Base-by-base conservation (phyloP, 2,329 filamentous ascomycete genomes). In the Fusarium anguioides region DNA sequence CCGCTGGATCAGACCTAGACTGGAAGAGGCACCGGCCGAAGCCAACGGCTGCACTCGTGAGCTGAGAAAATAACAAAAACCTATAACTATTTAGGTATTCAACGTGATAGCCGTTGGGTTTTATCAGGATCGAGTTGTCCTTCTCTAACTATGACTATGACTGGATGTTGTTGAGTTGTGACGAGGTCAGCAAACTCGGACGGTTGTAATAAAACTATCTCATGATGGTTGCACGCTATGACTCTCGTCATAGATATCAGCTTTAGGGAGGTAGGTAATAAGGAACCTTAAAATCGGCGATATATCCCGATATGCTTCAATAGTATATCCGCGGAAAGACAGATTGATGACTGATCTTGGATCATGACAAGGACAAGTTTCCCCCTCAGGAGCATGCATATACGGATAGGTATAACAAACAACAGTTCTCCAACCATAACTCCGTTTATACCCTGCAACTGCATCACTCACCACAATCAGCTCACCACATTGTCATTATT, bases 1-100 rank as follows among this genome's bases (percentile, higher is more conserved):
- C 66, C 57, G 46, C 66, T 67, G 62, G 66, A 64, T 50, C 57
- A 66, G 33, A 51, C 26, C 66, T 69, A 69, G 29, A 20, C 66
- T 64, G 21, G 45, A 69, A 69, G 39, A 55, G 61, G 66, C 48
- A 69, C 61, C 35, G 51, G 41, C 66, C 66, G 52, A 59, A 40
- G 23, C 44, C 46, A 47, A 62, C 39, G 29, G 47, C n/a, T 39
- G 39, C 41, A 20, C 27, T 48, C 18, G 27, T 33, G 59, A 36
- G 48, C 36, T 42, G 35, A 33, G 55, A 39, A 26, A 41, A 53
- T 41, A 46, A 53, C 35, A 52, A 42, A 14, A 33, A 29, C 45
- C 27, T n/a, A n/a, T n/a, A 40, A 36, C 47, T 35, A 33, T 61
- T 42, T 23, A 21, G 36, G 40, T 36, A 41, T 46, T 47, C 21